Base-by-base conservation (phyloP, 805 yeast genomes). In the Vanderwaltozyma yarrowii region DNA sequence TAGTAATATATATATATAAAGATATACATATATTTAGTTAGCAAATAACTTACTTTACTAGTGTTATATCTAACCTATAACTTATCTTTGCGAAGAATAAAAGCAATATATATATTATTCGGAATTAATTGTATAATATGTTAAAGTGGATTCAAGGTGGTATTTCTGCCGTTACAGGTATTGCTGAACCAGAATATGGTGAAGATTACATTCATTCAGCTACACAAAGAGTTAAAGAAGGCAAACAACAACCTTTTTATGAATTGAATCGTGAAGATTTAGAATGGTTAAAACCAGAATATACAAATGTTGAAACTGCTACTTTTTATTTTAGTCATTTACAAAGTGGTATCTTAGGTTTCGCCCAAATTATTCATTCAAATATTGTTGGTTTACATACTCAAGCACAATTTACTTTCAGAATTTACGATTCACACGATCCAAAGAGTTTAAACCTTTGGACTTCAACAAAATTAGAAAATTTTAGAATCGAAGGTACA, bases 121-220 rank as follows among this genome's bases (percentile, higher is more conserved):
- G n/a, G n/a, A n/a, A n/a, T n/a, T n/a, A n/a, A n/a, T n/a, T n/a
- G n/a, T n/a, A n/a, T 4, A 12, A 24, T 24, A 80, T 80, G 88
- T 64, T 80, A 35, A 80, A 78, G 74, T 81, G 87, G 87, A 82
- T 81, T 42, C 88, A 81, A 66, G 80, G 86, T 44, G 74, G 87
- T 47, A 69, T 83, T 38, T 84, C 96, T 14, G 92, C 94, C 5
- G 94, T 88, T 34, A 89, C 96, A 5, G 98, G 98, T 40, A 76
- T 94, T 12, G 96, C 95, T 2, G 98, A 92, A 62, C 98, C 98
- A 18, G 95, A 82, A 56, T 92, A 92, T 54, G 98, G 98, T 39
- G 73, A 80, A 30, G 95, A 81, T 36, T 94, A 95, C 30, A 84
- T 92, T 47, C 92, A 81, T 53, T 74, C 96, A 14, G 76, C 87